Evolutionary conservation across 1,284 basidiomycete species (phyloP).

Genomic region (Spongispora temasekensis): DNA sequence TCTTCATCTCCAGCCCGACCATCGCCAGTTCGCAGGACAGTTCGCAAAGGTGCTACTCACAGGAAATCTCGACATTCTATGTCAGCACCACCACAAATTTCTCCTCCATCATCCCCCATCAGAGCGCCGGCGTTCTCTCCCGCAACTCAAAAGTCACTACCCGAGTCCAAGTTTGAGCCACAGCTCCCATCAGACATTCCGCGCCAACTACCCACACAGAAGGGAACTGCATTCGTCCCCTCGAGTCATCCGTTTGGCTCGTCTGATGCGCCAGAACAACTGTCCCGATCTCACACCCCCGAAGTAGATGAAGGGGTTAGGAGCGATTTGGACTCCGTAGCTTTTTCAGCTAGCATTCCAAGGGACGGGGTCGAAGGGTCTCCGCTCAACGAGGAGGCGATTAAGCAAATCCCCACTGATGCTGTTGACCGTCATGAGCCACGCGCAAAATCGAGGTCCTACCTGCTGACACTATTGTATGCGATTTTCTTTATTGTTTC

Average conservation of each 20-base stretch:
- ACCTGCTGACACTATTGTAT: constrained; percentile 42
- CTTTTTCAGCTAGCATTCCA: constrained; percentile 17
- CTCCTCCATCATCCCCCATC: constrained; percentile 42
- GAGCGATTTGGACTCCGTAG: constrained; percentile 22
- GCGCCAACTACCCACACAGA: constrained; percentile 21
- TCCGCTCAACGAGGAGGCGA: constrained; percentile 18
- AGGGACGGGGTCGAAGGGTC: constrained; percentile 14
- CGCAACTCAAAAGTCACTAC: constrained; percentile 31
- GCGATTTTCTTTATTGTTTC: constrained; percentile 40
- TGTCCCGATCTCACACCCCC: constrained; percentile 7
- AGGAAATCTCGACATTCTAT: constrained; percentile 65
- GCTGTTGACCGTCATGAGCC: constrained; percentile 19
- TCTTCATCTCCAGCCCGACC: constrained; percentile 72
- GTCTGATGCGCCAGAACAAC: constrained; percentile 8
- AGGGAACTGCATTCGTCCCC: constrained; percentile 19
- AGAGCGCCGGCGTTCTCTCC: constrained; percentile 19
- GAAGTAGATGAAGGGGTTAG: constrained; percentile 15
- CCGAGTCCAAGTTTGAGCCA: constrained; percentile 59
- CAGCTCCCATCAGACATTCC: constrained; percentile 45
- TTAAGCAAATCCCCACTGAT: constrained; percentile 41
- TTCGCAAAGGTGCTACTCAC: constrained; percentile 49
- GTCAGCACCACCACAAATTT: constrained; percentile 69
- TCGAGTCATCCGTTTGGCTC: constrained; percentile 15
- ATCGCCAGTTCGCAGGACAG: constrained; percentile 53
- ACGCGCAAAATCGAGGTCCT: constrained; percentile 18